Evolutionary conservation across 805 yeast genomes (phyloP).

Genomic region (Candida wancherniae): DNA sequence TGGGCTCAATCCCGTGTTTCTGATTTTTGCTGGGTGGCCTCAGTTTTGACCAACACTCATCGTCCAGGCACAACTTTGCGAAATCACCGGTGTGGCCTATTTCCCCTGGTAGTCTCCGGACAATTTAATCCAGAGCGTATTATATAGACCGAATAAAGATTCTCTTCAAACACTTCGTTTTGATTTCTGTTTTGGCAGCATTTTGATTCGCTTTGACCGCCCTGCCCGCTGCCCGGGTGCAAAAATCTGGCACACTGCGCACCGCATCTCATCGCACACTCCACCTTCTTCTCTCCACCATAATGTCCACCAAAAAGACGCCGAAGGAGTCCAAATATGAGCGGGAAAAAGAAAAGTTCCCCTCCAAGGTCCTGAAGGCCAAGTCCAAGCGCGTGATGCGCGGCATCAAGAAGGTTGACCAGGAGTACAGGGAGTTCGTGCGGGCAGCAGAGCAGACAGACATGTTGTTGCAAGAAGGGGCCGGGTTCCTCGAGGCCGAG

Average conservation of each 20-base stretch:
- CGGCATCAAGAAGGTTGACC: conserved; percentile 62
- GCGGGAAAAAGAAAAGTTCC: conserved; percentile 14
- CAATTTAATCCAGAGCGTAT: too few species aligned
- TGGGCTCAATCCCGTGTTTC: too few species aligned
- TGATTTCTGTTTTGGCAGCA: too few species aligned
- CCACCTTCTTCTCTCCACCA: conserved; percentile 2
- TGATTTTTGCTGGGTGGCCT: too few species aligned
- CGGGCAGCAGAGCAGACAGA: conserved; percentile 83
- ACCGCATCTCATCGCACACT: conserved; percentile 11
- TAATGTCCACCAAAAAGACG: conserved; percentile 1
- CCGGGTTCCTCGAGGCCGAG: conserved; percentile 88
- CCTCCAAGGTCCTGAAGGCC: conserved; percentile 12
- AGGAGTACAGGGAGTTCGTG: conserved; percentile 72
- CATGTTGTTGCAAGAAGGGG: conserved; percentile 74
- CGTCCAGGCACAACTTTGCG: too few species aligned
- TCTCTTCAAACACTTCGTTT: too few species aligned
- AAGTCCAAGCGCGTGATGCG: conserved; percentile 10
- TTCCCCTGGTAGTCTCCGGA: too few species aligned
- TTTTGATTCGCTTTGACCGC: too few species aligned
- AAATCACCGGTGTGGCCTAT: too few species aligned
- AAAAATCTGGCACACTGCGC: conserved; percentile 15
- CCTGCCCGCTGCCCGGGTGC: too few species aligned
- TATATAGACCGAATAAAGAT: too few species aligned
- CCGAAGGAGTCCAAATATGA: conserved; percentile 12
- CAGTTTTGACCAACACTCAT: too few species aligned